Conservation (phyloP, 331 rosid species). For the Arachis monticola region DNA sequence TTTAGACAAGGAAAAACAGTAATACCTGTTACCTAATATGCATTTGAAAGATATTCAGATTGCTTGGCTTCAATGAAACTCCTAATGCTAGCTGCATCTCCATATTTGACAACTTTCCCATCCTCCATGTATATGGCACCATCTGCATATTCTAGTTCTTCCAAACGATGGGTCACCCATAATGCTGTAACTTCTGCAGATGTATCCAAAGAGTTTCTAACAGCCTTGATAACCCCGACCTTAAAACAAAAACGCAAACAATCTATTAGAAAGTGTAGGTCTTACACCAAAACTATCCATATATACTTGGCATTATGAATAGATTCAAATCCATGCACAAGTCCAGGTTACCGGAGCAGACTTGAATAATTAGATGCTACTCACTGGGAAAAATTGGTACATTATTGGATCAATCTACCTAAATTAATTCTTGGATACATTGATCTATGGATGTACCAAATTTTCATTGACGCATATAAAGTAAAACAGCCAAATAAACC, state of each 20-base stretch:
- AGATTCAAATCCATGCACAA: background rate
- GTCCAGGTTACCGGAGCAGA: background rate
- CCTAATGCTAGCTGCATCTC: conserved; percentile 58
- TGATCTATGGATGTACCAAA: no score
- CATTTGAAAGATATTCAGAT: conserved; percentile 21
- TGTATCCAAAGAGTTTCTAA: conserved; percentile 65
- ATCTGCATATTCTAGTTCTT: conserved; percentile 88
- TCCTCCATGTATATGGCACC: conserved; percentile 95
- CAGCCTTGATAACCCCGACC: conserved; percentile 87
- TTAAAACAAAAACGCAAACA: conserved; percentile 33
- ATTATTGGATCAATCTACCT: no score
- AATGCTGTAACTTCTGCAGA: conserved; percentile 81
- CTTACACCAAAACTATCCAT: background rate
- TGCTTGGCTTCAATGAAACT: conserved; percentile 71
- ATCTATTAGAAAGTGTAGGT: conserved; percentile 25
- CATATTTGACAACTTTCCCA: conserved; percentile 72
- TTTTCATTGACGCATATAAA: no score
- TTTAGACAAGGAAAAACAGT: conserved; percentile 27
- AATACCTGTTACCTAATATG: background rate
- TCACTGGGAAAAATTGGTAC: no score
- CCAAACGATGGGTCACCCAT: conserved; percentile 96
- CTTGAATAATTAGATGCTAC: background rate
- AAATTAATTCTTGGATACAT: no score
- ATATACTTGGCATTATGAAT: background rate
- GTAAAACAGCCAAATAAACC: conserved; percentile 15